Conservation (phyloP, 176 grass and related monocot species). For the Juncus effusus region DNA sequence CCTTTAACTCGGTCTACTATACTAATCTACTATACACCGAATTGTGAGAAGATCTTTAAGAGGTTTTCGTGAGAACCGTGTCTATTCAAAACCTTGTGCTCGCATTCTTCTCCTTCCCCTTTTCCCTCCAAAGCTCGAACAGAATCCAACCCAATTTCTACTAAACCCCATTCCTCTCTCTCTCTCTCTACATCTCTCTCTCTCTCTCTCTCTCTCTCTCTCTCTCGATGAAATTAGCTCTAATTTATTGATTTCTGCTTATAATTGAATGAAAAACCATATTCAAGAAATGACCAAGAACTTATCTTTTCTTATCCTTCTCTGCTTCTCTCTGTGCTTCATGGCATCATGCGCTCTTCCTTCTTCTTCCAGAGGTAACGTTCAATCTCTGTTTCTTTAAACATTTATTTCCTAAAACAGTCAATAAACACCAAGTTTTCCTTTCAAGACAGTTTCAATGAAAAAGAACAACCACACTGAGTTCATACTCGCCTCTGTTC, state of each 20-base stretch:
- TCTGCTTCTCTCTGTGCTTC: background rate
- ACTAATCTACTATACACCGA: no score
- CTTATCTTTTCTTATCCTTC: conserved; percentile 14
- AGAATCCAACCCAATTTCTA: conserved; percentile 29
- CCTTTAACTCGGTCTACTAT: no score
- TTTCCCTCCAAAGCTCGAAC: conserved; percentile 20
- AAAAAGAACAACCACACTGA: background rate
- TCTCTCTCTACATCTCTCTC: conserved; percentile 2
- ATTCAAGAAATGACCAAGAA: conserved; percentile 36
- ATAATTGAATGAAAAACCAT: conserved; percentile 4
- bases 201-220: conserved; percentile 1
- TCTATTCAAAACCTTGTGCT: no score
- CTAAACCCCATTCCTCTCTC: conserved; percentile 15
- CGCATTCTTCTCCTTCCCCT: background rate
- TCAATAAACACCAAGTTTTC: background rate
- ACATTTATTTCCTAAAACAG: no score
- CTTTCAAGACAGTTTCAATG: background rate
- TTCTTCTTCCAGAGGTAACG: conserved; percentile 11
- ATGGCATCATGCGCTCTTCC: no score
- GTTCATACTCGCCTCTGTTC: background rate
- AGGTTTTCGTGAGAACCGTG: no score
- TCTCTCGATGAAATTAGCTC: background rate
- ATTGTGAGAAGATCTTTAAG: no score
- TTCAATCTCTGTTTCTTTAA: conserved; percentile 4
- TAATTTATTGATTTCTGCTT: conserved; percentile 2